A percentile compares a stretch with the other conserved stretches of the same genome.
These are phyloP conservation scores for Monosporascus ibericus DNA, from an alignment of 2,329 filamentous ascomycete species.

Conservation along the genomic window DNA sequence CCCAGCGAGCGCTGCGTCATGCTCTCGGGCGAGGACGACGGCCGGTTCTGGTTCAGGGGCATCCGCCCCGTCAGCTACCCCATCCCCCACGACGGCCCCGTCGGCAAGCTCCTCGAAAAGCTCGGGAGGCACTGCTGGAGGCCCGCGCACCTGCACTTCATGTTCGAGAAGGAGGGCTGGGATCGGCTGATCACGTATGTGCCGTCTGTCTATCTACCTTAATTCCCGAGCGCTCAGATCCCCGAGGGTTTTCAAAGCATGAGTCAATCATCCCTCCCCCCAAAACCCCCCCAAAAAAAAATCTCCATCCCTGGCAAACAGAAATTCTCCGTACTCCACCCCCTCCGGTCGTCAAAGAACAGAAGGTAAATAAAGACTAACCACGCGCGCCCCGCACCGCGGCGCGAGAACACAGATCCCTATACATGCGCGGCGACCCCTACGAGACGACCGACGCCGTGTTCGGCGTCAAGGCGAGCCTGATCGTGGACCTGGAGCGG, in stretches of 20 bases:
- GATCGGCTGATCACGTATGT: conserved; percentile 69
- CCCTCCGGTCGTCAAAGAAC: too few relatives aligned
- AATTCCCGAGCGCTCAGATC: too few relatives aligned
- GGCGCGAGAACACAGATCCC: conserved; percentile 42
- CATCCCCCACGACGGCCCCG: conserved; percentile 78
- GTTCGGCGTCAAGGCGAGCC: conserved; percentile 77
- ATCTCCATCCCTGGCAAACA: too few relatives aligned
- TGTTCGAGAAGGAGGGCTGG: conserved; percentile 75
- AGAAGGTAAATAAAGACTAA: too few relatives aligned
- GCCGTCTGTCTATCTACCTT: too few relatives aligned
- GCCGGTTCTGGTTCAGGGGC: conserved; percentile 77
- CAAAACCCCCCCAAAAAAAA: too few relatives aligned
- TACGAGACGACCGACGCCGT: conserved; percentile 82
- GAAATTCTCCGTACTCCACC: too few relatives aligned
- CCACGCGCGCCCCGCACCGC: too few relatives aligned
- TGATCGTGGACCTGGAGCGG: conserved; percentile 59
- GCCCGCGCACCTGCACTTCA: conserved; percentile 79
- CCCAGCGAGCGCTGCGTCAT: conserved; percentile 71
- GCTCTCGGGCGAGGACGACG: conserved; percentile 57
- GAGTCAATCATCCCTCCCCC: too few relatives aligned
- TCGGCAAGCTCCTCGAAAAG: conserved; percentile 62
- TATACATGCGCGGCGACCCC: conserved; percentile 72
- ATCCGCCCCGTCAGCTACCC: conserved; percentile 82
- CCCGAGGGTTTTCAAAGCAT: too few relatives aligned
- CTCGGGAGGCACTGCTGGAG: conserved; percentile 72